Conservation (phyloP, 164 flowering plant species). For the Warburgia ugandensis region DNA sequence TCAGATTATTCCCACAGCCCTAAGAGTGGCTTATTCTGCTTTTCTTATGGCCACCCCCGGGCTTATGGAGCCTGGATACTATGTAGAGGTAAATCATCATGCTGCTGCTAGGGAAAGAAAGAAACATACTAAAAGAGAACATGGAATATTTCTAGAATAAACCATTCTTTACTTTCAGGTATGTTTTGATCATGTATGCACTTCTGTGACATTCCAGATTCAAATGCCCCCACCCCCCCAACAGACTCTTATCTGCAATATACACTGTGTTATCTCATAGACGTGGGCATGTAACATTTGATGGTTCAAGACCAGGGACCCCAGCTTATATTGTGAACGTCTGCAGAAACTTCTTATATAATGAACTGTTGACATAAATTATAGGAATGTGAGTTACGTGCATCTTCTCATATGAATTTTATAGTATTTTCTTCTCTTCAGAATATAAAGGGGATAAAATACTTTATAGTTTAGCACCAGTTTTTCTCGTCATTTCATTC, state of each 20-base stretch:
- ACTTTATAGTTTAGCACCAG: too few relatives aligned
- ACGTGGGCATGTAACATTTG: constrained; percentile 97
- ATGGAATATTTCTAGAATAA: neutral
- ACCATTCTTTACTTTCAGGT: neutral
- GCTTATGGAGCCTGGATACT: constrained; percentile 97
- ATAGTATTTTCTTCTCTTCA: too few relatives aligned
- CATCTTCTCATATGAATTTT: too few relatives aligned
- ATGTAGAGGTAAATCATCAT: constrained; percentile 67
- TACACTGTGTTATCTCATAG: constrained; percentile 89
- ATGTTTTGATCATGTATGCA: neutral
- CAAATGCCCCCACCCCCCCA: too few relatives aligned
- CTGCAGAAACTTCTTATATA: too few relatives aligned
- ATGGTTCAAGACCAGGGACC: constrained; percentile 96
- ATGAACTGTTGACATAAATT: too few relatives aligned
- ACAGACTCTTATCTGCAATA: constrained; percentile 93
- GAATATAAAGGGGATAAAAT: too few relatives aligned
- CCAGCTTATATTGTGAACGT: constrained; percentile 99
- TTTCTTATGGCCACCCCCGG: constrained; percentile 98
- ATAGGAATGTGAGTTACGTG: too few relatives aligned
- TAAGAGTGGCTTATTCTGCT: constrained; percentile 95
- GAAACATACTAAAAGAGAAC: neutral
- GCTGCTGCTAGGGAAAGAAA: neutral
- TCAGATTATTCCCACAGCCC: constrained; percentile 96
- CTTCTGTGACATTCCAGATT: constrained; percentile 47
- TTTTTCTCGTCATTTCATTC: too few relatives aligned